Percentiles rank a stretch among this genome's conserved stretches.
phyloP scores from a whole-genome alignment of 108 stramenopile species.

The Asterionellopsis glacialis region DNA sequence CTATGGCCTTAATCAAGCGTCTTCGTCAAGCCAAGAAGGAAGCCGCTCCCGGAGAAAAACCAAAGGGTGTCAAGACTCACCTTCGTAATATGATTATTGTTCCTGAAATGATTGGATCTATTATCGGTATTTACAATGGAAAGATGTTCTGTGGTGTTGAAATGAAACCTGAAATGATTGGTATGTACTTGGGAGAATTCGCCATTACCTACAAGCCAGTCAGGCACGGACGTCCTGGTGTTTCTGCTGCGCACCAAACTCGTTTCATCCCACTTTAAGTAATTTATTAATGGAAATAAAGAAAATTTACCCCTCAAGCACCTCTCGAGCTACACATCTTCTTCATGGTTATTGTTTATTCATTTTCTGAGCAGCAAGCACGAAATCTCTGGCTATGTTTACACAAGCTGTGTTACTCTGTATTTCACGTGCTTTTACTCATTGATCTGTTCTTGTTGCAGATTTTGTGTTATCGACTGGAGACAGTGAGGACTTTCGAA shows the following conservation, averaged over 20 bases:
- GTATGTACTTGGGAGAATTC: constrained; percentile 99
- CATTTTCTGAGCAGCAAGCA: no score
- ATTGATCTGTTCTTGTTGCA: no score
- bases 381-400: no score
- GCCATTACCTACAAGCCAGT: constrained; percentile 99
- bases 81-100: constrained; percentile 99
- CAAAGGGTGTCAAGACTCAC: constrained; percentile 98
- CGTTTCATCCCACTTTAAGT: constrained; percentile 98
- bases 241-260: constrained; percentile 94
- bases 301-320: no score
- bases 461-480: no score
- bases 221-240: constrained; percentile 97
- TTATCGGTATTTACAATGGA: constrained; percentile 99
- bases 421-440: no score
- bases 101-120: constrained; percentile 99
- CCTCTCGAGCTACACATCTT: no score
- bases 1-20: constrained; percentile 98
- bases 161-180: constrained; percentile 99
- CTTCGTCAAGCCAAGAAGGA: constrained; percentile 99
- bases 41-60: constrained; percentile 95
- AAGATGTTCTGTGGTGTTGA: constrained; percentile 97
- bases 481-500: no score
- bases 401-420: no score
- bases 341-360: no score
- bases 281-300: no score